Evolutionary conservation across 345 rosid species (phyloP).

Genomic region (Murraya koenigii): DNA sequence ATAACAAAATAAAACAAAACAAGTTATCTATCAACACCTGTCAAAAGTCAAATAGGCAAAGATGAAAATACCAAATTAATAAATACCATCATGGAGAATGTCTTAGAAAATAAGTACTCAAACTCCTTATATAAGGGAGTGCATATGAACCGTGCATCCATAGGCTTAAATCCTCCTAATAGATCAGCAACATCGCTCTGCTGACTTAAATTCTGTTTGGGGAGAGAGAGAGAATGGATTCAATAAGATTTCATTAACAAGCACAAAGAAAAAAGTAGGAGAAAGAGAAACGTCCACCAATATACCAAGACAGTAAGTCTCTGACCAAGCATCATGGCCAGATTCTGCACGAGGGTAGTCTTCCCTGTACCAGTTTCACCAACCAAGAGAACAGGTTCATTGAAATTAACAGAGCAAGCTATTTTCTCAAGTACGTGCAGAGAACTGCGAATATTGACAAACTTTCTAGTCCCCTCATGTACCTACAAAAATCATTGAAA

Average conservation of each 20-base stretch:
- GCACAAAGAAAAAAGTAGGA: neutral
- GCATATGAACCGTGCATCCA: conserved; percentile 67
- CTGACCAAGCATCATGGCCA: conserved; percentile 79
- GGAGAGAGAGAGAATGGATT: conserved; percentile 13
- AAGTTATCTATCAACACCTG: conserved; percentile 21
- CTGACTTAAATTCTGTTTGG: conserved; percentile 99
- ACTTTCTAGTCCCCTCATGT: conserved; percentile 42
- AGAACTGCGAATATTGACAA: conserved; percentile 78
- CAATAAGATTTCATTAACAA: conserved; percentile 6
- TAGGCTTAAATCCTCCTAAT: conserved; percentile 95
- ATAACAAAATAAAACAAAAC: conserved; percentile 22
- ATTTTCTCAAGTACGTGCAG: conserved; percentile 73
- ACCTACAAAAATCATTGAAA: conserved; percentile 41
- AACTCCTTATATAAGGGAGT: conserved; percentile 71
- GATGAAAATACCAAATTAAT: conserved; percentile 5
- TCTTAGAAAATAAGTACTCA: conserved; percentile 50
- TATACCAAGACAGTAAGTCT: conserved; percentile 87
- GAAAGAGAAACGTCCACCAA: neutral
- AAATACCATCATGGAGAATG: conserved; percentile 50
- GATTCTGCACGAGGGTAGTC: conserved; percentile 91
- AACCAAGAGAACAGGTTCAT: conserved; percentile 92
- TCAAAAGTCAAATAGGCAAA: neutral
- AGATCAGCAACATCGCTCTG: conserved; percentile 95
- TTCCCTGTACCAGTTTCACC: conserved; percentile 99
- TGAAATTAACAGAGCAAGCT: conserved; percentile 77